These are phyloP conservation scores for Ceratopteris richardii DNA, from an alignment of 75 land plant species.

Conservation along the genomic window DNA sequence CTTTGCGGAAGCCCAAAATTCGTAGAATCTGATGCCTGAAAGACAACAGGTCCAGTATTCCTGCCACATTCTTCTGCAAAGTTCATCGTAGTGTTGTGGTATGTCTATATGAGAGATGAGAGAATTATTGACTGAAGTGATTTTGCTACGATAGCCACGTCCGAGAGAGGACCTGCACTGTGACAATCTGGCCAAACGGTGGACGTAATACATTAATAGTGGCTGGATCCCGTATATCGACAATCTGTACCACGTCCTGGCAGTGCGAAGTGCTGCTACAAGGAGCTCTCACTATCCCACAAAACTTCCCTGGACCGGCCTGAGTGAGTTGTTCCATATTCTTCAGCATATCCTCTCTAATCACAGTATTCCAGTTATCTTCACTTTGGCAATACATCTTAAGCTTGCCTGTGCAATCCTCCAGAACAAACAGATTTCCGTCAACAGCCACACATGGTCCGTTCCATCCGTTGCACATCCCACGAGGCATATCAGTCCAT, in stretches of 20 bases:
- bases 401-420: slow-evolving; percentile 15
- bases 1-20: no score
- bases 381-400: slow-evolving; percentile 9
- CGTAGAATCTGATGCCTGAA: no score
- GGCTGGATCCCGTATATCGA: background rate
- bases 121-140: no score
- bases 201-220: background rate
- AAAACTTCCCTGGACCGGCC: slow-evolving; percentile 29
- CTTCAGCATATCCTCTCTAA: slow-evolving; percentile 23
- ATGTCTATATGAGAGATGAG: no score
- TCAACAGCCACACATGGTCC: slow-evolving; percentile 14
- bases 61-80: no score
- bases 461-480: slow-evolving; percentile 22
- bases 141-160: no score
- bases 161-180: slow-evolving; percentile 1
- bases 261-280: background rate
- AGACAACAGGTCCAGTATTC: no score
- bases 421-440: slow-evolving; percentile 14
- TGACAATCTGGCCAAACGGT: background rate
- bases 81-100: no score
- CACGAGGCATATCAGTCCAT: slow-evolving; percentile 24
- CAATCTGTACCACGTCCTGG: background rate
- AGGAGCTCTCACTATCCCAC: slow-evolving; percentile 16
- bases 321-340: slow-evolving; percentile 30
- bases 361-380: slow-evolving; percentile 9